phyloP scores from a whole-genome alignment of 768 basidiomycete genomes.

The Russula foetens region DNA sequence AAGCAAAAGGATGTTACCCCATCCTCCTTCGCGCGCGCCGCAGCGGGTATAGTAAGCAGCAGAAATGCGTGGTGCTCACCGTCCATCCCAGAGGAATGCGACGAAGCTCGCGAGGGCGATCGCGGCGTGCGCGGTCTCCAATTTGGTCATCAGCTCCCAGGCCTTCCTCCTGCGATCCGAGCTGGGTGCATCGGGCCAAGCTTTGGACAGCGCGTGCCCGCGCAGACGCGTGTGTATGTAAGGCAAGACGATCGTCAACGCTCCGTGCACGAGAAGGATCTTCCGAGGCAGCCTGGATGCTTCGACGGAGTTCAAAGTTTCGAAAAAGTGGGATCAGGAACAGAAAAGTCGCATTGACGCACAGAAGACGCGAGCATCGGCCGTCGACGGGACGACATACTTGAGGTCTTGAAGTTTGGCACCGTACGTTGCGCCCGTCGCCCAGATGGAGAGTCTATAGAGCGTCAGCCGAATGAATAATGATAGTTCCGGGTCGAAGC shows the following conservation, averaged over 20 bases:
- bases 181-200: conserved; percentile 89
- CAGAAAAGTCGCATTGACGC: background rate
- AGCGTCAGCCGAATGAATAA: conserved; percentile 63
- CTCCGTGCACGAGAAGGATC: conserved; percentile 56
- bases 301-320: conserved; percentile 21
- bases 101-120: conserved; percentile 69
- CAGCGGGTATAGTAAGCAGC: no score
- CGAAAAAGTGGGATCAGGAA: conserved; percentile 9
- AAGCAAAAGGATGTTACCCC: background rate
- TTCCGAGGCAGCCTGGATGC: conserved; percentile 59
- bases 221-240: conserved; percentile 75
- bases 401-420: conserved; percentile 72
- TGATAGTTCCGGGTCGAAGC: conserved; percentile 66
- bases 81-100: conserved; percentile 79
- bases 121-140: conserved; percentile 60
- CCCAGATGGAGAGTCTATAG: conserved; percentile 81
- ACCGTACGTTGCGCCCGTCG: conserved; percentile 73
- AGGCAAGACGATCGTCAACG: conserved; percentile 65
- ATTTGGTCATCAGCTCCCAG: conserved; percentile 58
- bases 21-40: background rate
- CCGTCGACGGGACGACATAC: conserved; percentile 36
- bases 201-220: conserved; percentile 63
- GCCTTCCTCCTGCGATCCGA: conserved; percentile 63
- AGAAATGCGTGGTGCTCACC: conserved; percentile 36
- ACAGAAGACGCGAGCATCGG: conserved; percentile 1